phyloP scores from a whole-genome alignment of 331 rosid species.

The Stylosanthes scabra region DNA sequence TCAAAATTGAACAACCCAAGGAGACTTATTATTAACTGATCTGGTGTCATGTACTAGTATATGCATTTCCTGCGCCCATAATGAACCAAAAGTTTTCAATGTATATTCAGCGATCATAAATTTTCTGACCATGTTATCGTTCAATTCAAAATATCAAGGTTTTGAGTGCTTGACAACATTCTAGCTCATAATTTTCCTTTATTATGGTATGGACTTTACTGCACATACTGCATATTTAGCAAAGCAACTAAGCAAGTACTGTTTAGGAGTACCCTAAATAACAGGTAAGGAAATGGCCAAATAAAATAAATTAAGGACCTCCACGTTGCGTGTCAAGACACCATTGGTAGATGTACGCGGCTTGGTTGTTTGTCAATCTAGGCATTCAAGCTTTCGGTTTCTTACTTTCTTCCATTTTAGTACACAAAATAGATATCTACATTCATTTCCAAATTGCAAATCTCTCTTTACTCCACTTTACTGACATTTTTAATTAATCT shows the following conservation, averaged over 20 bases:
- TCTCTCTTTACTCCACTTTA: no score
- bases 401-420: no score
- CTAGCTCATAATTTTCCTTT: no score
- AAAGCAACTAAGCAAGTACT: conserved; percentile 2
- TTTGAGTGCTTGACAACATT: conserved; percentile 10
- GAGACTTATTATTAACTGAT: background rate
- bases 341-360: conserved; percentile 5
- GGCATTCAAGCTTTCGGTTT: no score
- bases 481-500: no score
- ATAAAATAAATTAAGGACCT: conserved; percentile 2
- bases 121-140: conserved; percentile 22
- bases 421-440: no score
- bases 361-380: background rate
- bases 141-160: conserved; percentile 3
- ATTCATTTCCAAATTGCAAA: no score
- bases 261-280: background rate
- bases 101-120: conserved; percentile 29
- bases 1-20: conserved; percentile 17
- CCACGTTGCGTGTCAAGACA: conserved; percentile 21
- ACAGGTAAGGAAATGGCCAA: background rate
- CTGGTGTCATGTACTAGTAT: background rate
- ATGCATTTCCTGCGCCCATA: no score
- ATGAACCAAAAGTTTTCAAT: no score
- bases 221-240: background rate
- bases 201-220: background rate